Conservation (phyloP, 2,329 filamentous ascomycete species). For the Biscogniauxia marginata region DNA sequence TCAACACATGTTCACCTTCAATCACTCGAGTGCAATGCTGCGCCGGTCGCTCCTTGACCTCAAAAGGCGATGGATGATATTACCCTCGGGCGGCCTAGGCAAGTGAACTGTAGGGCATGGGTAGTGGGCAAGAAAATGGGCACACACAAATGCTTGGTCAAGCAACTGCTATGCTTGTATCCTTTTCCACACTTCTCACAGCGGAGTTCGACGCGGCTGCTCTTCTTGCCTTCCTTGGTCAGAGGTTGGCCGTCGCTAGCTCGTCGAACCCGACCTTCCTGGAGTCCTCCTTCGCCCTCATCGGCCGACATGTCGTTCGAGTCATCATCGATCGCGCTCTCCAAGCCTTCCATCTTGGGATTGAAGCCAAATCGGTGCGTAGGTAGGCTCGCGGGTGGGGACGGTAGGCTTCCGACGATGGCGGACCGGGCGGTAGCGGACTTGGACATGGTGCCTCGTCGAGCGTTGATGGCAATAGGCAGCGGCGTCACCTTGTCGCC, state of each 20-base stretch:
- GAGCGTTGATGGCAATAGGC: constrained; percentile 56
- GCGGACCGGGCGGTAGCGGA: constrained; percentile 52
- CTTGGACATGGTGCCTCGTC: constrained; percentile 71
- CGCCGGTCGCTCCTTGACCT: constrained; percentile 32
- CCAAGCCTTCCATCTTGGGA: constrained; percentile 49
- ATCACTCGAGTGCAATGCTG: constrained; percentile 24
- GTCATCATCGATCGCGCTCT: constrained; percentile 70
- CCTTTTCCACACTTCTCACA: constrained; percentile 99
- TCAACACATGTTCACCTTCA: constrained; percentile 35
- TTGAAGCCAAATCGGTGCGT: constrained; percentile 52
- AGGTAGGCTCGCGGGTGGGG: constrained; percentile 68
- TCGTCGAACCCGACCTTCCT: constrained; percentile 53
- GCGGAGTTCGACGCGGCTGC: constrained; percentile 79
- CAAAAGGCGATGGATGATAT: constrained; percentile 16
- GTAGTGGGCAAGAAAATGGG: constrained; percentile 53
- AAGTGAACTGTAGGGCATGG: constrained; percentile 34
- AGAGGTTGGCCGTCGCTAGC: constrained; percentile 87
- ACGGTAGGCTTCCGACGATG: constrained; percentile 57
- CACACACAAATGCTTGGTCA: constrained; percentile 99
- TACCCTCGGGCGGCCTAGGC: constrained; percentile 27
- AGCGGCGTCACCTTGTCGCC: constrained; percentile 56
- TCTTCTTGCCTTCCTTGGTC: constrained; percentile 76
- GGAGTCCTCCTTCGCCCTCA: constrained; percentile 48
- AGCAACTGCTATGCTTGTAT: constrained; percentile 99
- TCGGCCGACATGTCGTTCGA: constrained; percentile 57